Conservation (phyloP, 306 rosid genomes). For the Herpetospermum pedunculosum region DNA sequence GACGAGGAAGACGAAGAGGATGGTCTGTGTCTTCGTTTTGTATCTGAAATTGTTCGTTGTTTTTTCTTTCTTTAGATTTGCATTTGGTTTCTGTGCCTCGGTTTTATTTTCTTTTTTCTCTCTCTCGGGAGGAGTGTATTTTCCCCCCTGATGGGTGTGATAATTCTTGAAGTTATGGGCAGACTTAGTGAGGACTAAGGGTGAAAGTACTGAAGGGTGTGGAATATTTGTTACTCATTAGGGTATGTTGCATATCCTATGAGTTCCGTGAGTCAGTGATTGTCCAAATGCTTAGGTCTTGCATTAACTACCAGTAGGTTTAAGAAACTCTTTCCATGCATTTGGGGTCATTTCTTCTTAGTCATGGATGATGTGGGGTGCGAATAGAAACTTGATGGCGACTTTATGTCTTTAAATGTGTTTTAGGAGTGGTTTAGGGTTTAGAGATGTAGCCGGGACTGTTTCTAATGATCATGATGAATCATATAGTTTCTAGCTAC, state of each 20-base stretch:
- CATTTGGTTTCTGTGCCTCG: neutral
- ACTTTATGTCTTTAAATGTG: neutral
- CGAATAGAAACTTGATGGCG: neutral
- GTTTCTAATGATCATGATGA: neutral
- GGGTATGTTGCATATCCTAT: neutral
- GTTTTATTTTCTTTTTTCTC: constrained; percentile 6
- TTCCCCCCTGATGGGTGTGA: neutral
- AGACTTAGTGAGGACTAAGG: neutral
- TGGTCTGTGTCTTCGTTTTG: constrained; percentile 31
- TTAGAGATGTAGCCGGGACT: neutral
- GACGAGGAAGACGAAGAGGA: constrained; percentile 81
- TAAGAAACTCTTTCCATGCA: neutral
- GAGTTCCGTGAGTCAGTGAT: neutral
- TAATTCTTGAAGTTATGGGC: neutral
- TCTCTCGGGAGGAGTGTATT: neutral
- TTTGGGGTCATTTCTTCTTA: neutral
- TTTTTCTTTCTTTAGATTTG: neutral
- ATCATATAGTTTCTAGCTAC: neutral
- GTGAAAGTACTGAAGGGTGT: neutral
- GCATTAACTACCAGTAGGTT: neutral
- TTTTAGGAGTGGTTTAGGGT: neutral
- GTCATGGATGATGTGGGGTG: neutral
- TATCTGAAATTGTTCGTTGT: neutral
- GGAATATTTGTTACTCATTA: neutral
- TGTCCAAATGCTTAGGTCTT: neutral